Conservation (phyloP, 2,329 filamentous ascomycete species). For the Phaeoacremonium minimum region DNA sequence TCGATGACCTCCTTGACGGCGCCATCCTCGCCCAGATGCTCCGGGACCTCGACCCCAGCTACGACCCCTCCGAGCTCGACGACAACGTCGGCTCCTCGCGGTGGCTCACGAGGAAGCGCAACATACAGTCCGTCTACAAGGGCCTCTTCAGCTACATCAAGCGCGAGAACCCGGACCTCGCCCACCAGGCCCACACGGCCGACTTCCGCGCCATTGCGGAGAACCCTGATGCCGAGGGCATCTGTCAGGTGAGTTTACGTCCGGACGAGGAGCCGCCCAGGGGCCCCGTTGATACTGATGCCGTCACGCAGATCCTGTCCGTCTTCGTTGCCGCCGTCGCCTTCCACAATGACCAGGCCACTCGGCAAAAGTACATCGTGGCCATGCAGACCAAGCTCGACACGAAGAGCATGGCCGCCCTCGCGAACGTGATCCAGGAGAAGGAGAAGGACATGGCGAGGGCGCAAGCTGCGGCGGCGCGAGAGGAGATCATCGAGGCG, state of each 20-base stretch:
- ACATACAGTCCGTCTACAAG: slow-evolving; percentile 90
- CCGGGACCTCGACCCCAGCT: slow-evolving; percentile 53
- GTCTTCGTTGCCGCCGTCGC: slow-evolving; percentile 20
- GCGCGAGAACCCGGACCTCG: slow-evolving; percentile 44
- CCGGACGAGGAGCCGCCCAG: not conserved
- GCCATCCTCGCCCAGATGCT: slow-evolving; percentile 51
- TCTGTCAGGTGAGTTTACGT: slow-evolving; percentile 40
- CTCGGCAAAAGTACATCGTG: slow-evolving; percentile 18
- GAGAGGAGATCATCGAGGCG: slow-evolving; percentile 4
- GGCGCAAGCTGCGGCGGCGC: slow-evolving; percentile 13
- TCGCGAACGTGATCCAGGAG: slow-evolving; percentile 42
- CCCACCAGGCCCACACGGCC: slow-evolving; percentile 45
- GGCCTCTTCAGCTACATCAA: slow-evolving; percentile 71
- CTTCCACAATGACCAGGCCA: slow-evolving; percentile 21
- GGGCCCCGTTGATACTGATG: not conserved
- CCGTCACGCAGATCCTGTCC: slow-evolving; percentile 16
- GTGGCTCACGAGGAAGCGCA: slow-evolving; percentile 68
- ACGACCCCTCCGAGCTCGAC: slow-evolving; percentile 50
- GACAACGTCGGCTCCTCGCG: slow-evolving; percentile 35
- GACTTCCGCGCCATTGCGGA: slow-evolving; percentile 56
- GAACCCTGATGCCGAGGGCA: slow-evolving; percentile 49
- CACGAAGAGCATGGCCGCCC: slow-evolving; percentile 35
- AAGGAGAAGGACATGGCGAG: slow-evolving; percentile 38
- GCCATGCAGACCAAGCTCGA: slow-evolving; percentile 22
- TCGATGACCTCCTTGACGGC: slow-evolving; percentile 49